phyloP scores from a whole-genome alignment of 495 filamentous ascomycete genomes.

The Cercophora newfieldiana region DNA sequence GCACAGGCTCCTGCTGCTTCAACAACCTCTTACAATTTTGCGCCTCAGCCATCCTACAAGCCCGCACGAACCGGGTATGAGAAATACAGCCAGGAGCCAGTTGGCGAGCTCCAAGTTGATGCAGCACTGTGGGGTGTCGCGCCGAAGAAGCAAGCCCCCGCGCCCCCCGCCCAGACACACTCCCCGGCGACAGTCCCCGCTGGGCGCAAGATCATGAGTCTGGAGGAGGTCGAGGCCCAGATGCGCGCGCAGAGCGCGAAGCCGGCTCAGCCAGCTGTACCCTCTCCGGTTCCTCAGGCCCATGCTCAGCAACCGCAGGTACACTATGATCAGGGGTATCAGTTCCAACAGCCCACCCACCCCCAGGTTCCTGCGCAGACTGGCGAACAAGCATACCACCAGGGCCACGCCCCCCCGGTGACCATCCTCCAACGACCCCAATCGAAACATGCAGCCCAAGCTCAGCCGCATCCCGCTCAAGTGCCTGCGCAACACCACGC shows the following conservation, averaged over 20 bases:
- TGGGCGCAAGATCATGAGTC: constrained; percentile 84
- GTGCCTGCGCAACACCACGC: constrained; percentile 34
- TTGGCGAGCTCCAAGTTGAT: constrained; percentile 86
- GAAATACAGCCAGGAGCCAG: constrained; percentile 71
- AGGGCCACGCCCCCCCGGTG: constrained; percentile 43
- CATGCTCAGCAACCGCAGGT: constrained; percentile 31
- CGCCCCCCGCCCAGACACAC: constrained; percentile 32
- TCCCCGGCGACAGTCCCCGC: constrained; percentile 31
- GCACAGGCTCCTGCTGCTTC: constrained; percentile 29
- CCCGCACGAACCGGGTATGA: constrained; percentile 81
- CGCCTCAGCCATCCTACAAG: constrained; percentile 48
- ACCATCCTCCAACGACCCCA: constrained; percentile 49
- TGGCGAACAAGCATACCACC: constrained; percentile 30
- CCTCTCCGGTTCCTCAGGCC: constrained; percentile 31
- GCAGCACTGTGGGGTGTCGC: constrained; percentile 87
- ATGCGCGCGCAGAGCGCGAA: constrained; percentile 74
- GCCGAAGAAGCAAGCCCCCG: constrained; percentile 54
- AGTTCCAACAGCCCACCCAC: constrained; percentile 29
- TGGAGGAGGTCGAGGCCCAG: constrained; percentile 96
- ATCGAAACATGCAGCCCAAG: constrained; percentile 36
- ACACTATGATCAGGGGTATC: constrained; percentile 32
- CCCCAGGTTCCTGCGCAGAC: constrained; percentile 28
- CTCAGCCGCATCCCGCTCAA: constrained; percentile 35
- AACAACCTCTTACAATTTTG: constrained; percentile 38
- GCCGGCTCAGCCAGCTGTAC: constrained; percentile 35